phyloP scores from a whole-genome alignment of 306 rosid species.

The Astragalus glycyphyllos region DNA sequence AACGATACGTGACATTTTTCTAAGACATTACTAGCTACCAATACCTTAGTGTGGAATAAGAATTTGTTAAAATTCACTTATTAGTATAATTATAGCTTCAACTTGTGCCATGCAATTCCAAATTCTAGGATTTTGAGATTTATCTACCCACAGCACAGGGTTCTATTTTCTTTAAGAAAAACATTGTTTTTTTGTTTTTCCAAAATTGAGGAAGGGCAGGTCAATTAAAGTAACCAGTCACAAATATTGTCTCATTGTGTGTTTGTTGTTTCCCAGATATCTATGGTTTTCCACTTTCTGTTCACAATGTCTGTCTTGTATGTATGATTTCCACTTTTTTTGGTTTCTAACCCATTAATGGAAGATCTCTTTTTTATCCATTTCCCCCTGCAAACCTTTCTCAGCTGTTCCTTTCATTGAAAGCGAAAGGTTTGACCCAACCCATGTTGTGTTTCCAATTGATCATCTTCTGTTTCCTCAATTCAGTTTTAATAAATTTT shows the following conservation, averaged over 20 bases:
- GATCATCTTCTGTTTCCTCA: neutral
- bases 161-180: neutral
- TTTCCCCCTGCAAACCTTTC: constrained; percentile 59
- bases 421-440: constrained; percentile 78
- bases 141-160: too few relatives aligned
- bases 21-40: too few relatives aligned
- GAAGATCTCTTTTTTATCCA: constrained; percentile 72
- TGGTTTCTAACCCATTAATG: constrained; percentile 67
- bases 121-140: too few relatives aligned
- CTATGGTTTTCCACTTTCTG: neutral
- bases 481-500: too few relatives aligned
- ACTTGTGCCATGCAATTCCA: too few relatives aligned
- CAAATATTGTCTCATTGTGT: constrained; percentile 44
- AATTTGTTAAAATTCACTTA: too few relatives aligned
- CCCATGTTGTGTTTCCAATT: constrained; percentile 29
- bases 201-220: constrained; percentile 1
- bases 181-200: constrained; percentile 12
- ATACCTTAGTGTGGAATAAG: too few relatives aligned
- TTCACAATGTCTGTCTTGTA: constrained; percentile 46
- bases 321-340: constrained; percentile 56
- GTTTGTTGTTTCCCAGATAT: constrained; percentile 38
- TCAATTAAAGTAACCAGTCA: neutral
- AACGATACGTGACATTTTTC: too few relatives aligned
- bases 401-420: constrained; percentile 86
- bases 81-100: too few relatives aligned